Percentiles rank a stretch among this genome's conserved stretches.
These are phyloP conservation scores for Myxozyma sirexii DNA, from an alignment of 805 yeast genomes.

Conservation along the genomic window DNA sequence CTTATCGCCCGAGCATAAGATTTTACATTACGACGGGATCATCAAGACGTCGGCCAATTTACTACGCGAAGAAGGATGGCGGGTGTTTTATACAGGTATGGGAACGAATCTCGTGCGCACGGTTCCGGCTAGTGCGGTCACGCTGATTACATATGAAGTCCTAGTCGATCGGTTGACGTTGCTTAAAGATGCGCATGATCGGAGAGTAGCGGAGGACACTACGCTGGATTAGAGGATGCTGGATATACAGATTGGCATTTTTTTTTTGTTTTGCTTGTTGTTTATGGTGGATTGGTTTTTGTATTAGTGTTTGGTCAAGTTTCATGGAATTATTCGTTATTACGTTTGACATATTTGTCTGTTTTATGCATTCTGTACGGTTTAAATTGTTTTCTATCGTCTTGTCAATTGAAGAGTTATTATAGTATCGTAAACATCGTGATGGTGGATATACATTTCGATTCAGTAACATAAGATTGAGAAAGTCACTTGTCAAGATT, in stretches of 20 bases:
- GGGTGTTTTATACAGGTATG: conserved; percentile 89
- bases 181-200: neutral
- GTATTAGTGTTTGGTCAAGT: neutral
- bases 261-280: neutral
- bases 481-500: neutral
- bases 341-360: no score
- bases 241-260: neutral
- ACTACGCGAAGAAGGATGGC: conserved; percentile 67
- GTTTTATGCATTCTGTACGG: neutral
- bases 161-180: conserved; percentile 34
- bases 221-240: neutral
- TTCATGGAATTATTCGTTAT: neutral
- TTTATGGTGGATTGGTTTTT: neutral
- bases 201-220: neutral
- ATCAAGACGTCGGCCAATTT: conserved; percentile 46
- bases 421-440: no score
- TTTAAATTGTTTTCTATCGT: no score
- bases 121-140: conserved; percentile 94
- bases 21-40: conserved; percentile 42
- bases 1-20: conserved; percentile 16
- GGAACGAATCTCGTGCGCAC: conserved; percentile 84
- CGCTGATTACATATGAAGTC: conserved; percentile 83
- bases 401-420: no score
- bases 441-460: no score
- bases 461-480: no score